These are phyloP conservation scores for Myxozyma lipomycoides DNA, from an alignment of 805 yeast genomes.

Conservation along the genomic window DNA sequence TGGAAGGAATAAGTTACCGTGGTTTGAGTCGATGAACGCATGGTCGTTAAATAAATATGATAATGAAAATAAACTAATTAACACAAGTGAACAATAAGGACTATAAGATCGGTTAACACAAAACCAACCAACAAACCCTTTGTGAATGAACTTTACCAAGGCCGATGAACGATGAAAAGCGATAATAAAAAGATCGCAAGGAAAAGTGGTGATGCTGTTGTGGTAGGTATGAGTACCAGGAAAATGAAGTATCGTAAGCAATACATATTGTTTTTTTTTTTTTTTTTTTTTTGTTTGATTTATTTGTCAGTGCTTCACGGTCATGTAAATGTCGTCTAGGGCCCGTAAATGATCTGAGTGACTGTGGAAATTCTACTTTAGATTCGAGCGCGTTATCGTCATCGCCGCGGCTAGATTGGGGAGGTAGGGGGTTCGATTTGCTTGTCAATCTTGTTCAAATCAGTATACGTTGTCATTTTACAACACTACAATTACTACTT, in stretches of 20 bases:
- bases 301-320: no score
- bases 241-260: conserved; percentile 28
- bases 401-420: no score
- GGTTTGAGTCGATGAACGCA: conserved; percentile 24
- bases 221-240: conserved; percentile 27
- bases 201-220: conserved; percentile 28
- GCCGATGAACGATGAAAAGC: conserved; percentile 19
- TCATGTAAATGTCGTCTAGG: no score
- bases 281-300: no score
- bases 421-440: no score
- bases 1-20: conserved; percentile 24
- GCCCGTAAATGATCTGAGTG: no score
- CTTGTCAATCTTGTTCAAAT: no score
- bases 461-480: no score
- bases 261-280: conserved; percentile 16
- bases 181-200: conserved; percentile 23
- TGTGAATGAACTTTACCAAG: conserved; percentile 17
- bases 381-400: no score
- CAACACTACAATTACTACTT: no score
- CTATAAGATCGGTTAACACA: conserved; percentile 2
- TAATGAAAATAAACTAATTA: conserved; percentile 21
- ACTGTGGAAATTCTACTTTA: no score
- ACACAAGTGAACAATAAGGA: conserved; percentile 27
- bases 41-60: conserved; percentile 23
- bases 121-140: background rate